Evolutionary conservation across 306 rosid genomes (phyloP), one percentile per base, ranked within the genome.

Genomic region (Pyrus communis): DNA sequence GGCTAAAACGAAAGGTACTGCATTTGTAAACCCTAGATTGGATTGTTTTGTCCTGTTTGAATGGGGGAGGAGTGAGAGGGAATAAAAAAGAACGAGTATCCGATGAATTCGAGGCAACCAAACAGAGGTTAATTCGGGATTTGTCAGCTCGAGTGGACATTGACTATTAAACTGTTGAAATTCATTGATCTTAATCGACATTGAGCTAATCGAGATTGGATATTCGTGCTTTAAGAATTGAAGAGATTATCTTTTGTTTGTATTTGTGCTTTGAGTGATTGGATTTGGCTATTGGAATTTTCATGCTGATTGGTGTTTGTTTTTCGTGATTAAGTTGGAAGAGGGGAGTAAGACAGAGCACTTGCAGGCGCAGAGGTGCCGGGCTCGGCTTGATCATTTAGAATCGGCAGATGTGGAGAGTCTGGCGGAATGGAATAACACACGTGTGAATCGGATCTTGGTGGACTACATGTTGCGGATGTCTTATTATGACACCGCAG

Each of bases 391-490:
- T 1, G 88, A 84, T 76, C 99, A 95, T 80, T 87, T 95, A 74
- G 97, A 89, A 75, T 92, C 97, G 19, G 97, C 89, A 11, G 91
- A 89, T 81, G 84, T 85, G 11, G 97, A 90, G 70, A 90, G 91
- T 71, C 63, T 86, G 78, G 51, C 93, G 0, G 99, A 88, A 65
- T 95, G 97, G 97, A 90, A 87, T 76, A 82, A 76, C 80, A 86
- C 88, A 51, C 93, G 96, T 51, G 51, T 95, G 97, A 95, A 95
- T 72, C 89, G 97, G 78, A 88, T 92, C 78, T 92, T 95, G 72
- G 93, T 92, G 82, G 99, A 95, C 85, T 95, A 95, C 88, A 90
- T 95, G 99, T 80, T 92, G 86, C 84, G 99, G 78, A 92, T 90
- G 97, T 95, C 99, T 1, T 95, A 95, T 72, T 89, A 85, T 49